Percentiles rank a stretch among this genome's conserved stretches.
These are phyloP conservation scores for Candida buenavistaensis DNA, from an alignment of 1,139 yeast genomes.

Conservation along the genomic window DNA sequence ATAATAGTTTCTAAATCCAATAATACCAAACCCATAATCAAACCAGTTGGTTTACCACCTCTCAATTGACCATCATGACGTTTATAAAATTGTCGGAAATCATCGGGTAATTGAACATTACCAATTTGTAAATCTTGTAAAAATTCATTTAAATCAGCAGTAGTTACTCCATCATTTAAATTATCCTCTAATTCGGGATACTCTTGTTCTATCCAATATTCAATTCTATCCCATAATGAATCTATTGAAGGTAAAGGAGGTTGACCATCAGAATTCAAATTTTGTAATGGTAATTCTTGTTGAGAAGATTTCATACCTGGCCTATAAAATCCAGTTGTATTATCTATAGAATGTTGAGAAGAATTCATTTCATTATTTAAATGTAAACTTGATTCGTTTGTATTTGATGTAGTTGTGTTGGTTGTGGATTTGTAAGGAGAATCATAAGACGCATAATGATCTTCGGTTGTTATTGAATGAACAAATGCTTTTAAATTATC, in stretches of 20 bases:
- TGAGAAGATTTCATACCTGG: slow-evolving; percentile 42
- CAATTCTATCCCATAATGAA: slow-evolving; percentile 74
- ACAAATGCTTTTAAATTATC: slow-evolving; percentile 51
- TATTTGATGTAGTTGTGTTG: too few relatives aligned
- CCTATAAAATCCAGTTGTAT: slow-evolving; percentile 27
- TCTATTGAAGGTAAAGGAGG: slow-evolving; percentile 74
- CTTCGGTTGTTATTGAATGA: slow-evolving; percentile 64
- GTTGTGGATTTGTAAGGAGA: slow-evolving; percentile 46
- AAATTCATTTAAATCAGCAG: slow-evolving; percentile 74
- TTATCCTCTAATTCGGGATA: slow-evolving; percentile 80
- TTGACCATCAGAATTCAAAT: slow-evolving; percentile 48
- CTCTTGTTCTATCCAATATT: slow-evolving; percentile 70
- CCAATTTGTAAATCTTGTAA: slow-evolving; percentile 69
- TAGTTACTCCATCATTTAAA: slow-evolving; percentile 67
- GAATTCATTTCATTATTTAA: slow-evolving; percentile 17
- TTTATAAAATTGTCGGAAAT: slow-evolving; percentile 72
- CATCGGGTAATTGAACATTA: slow-evolving; percentile 62
- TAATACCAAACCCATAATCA: slow-evolving; percentile 68
- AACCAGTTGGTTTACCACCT: slow-evolving; percentile 75
- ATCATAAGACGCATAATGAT: slow-evolving; percentile 62
- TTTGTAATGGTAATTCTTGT: slow-evolving; percentile 40
- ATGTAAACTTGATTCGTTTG: slow-evolving; percentile 9
- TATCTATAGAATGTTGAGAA: slow-evolving; percentile 30
- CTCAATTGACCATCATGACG: slow-evolving; percentile 82
- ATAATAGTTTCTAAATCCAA: slow-evolving; percentile 70